phyloP scores from a whole-genome alignment of 2,329 filamentous ascomycete species.

The Sphaerostilbella broomeana region DNA sequence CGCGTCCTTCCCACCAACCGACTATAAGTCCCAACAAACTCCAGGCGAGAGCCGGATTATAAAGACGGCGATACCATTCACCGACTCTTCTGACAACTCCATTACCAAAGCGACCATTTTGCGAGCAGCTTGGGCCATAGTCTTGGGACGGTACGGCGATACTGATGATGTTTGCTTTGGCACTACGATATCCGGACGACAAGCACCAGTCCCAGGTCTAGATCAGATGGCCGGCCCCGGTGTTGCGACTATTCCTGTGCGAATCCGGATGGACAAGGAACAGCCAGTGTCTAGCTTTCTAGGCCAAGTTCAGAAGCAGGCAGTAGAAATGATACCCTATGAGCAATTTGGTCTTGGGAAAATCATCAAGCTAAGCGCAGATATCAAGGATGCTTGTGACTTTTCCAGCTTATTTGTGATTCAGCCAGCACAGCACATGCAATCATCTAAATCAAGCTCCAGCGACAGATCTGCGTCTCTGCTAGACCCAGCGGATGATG shows the following conservation, averaged over 20 bases:
- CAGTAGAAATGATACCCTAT: slow-evolving; percentile 14
- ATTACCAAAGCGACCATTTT: slow-evolving; percentile 19
- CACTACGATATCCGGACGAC: slow-evolving; percentile 16
- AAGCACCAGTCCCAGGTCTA: slow-evolving; percentile 16
- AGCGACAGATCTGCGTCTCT: slow-evolving; percentile 4
- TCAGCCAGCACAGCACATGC: slow-evolving; percentile 12
- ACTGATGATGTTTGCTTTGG: slow-evolving; percentile 19
- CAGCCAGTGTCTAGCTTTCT: slow-evolving; percentile 10
- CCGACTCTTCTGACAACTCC: slow-evolving; percentile 4
- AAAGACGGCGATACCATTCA: slow-evolving; percentile 4
- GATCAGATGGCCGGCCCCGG: slow-evolving; percentile 16
- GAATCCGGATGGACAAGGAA: slow-evolving; percentile 3
- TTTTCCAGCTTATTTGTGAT: slow-evolving; percentile 18
- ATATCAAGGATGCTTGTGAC: slow-evolving; percentile 15
- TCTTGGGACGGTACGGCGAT: slow-evolving; percentile 31
- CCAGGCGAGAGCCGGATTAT: too few relatives aligned
- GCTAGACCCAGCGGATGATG: background rate
- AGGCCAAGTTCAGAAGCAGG: slow-evolving; percentile 13
- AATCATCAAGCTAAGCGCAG: slow-evolving; percentile 14
- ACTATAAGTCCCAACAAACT: too few relatives aligned
- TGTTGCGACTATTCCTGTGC: slow-evolving; percentile 12
- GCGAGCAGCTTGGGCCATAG: slow-evolving; percentile 26
- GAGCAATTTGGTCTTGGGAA: slow-evolving; percentile 21
- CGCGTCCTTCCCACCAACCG: slow-evolving; percentile 1
- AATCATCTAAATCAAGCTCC: slow-evolving; percentile 2